phyloP scores from a whole-genome alignment of 2,329 filamentous ascomycete genomes.

The Stylonectria norvegica region DNA sequence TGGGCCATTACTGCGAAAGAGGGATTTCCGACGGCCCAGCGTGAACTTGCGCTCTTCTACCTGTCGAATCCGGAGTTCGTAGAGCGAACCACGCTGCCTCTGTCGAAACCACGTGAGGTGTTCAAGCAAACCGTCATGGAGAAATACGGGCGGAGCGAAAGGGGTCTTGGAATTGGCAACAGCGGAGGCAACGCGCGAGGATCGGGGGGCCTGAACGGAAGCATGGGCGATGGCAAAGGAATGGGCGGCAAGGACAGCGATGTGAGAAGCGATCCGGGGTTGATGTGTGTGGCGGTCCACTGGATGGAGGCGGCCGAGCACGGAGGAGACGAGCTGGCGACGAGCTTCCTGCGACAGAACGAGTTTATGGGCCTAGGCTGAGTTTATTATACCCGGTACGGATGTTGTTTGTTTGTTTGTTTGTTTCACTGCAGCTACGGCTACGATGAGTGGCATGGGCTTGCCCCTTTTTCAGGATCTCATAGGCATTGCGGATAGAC shows the following conservation, averaged over 20 bases:
- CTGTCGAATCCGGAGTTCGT: slow-evolving; percentile 87
- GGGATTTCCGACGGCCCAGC: slow-evolving; percentile 76
- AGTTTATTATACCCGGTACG: slow-evolving; percentile 29
- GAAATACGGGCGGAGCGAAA: slow-evolving; percentile 49
- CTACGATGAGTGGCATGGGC: background rate
- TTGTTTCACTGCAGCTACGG: slow-evolving; percentile 13
- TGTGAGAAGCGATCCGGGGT: slow-evolving; percentile 71
- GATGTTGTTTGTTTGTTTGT: slow-evolving; percentile 18
- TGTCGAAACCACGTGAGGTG: slow-evolving; percentile 80
- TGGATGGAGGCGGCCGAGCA: slow-evolving; percentile 91
- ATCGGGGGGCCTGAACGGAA: slow-evolving; percentile 17
- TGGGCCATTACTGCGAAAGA: slow-evolving; percentile 93
- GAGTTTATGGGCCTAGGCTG: slow-evolving; percentile 38
- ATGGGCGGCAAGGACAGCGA: slow-evolving; percentile 40
- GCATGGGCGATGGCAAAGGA: slow-evolving; percentile 21
- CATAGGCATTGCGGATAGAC: background rate
- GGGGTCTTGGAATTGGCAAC: slow-evolving; percentile 24
- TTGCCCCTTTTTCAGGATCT: background rate
- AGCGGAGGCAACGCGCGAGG: slow-evolving; percentile 21
- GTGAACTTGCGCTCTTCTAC: slow-evolving; percentile 90
- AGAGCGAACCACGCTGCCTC: slow-evolving; percentile 72
- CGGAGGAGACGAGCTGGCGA: slow-evolving; percentile 83
- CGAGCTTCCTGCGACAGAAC: slow-evolving; percentile 73
- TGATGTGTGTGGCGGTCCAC: slow-evolving; percentile 92
- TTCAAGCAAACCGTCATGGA: slow-evolving; percentile 88